A percentile compares a stretch with the other conserved stretches of the same genome.
Conservation (phyloP, 2,329 filamentous ascomycete species). For the Drechmeria coniospora region DNA sequence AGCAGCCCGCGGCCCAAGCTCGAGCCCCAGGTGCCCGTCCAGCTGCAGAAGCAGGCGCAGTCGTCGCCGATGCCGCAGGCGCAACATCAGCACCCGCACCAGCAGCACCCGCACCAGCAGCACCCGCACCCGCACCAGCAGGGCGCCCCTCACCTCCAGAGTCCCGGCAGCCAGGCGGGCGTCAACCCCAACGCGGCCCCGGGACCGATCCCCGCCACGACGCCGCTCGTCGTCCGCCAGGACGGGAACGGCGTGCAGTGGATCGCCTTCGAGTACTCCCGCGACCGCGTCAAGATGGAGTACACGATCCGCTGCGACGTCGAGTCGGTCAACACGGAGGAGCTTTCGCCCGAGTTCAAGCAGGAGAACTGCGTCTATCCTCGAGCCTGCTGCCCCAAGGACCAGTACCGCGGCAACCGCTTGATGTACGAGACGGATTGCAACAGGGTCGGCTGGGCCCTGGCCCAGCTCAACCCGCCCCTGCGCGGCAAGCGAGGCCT, state of each 20-base stretch:
- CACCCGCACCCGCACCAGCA: constrained; percentile 24
- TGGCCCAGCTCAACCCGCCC: constrained; percentile 83
- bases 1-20: constrained; percentile 49
- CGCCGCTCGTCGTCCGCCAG: constrained; percentile 82
- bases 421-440: constrained; percentile 96
- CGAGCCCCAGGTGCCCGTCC: constrained; percentile 44
- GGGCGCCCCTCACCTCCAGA: constrained; percentile 22
- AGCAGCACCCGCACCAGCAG: constrained; percentile 21
- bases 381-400: constrained; percentile 83
- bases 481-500: constrained; percentile 86
- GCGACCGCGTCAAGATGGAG: constrained; percentile 97
- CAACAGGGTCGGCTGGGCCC: constrained; percentile 98
- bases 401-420: constrained; percentile 91
- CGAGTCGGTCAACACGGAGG: constrained; percentile 86
- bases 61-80: constrained; percentile 24
- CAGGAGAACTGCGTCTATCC: constrained; percentile 97
- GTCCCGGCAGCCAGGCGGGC: constrained; percentile 26
- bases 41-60: constrained; percentile 40
- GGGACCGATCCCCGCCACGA: constrained; percentile 91
- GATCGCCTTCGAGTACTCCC: constrained; percentile 97
- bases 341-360: constrained; percentile 78
- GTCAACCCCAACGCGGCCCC: constrained; percentile 85
- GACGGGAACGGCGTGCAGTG: constrained; percentile 95
- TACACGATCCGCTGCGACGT: constrained; percentile 98
- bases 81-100: constrained; percentile 19